These are phyloP conservation scores for Fraxinus ornus DNA, from an alignment of 305 asterid species.

Conservation along the genomic window DNA sequence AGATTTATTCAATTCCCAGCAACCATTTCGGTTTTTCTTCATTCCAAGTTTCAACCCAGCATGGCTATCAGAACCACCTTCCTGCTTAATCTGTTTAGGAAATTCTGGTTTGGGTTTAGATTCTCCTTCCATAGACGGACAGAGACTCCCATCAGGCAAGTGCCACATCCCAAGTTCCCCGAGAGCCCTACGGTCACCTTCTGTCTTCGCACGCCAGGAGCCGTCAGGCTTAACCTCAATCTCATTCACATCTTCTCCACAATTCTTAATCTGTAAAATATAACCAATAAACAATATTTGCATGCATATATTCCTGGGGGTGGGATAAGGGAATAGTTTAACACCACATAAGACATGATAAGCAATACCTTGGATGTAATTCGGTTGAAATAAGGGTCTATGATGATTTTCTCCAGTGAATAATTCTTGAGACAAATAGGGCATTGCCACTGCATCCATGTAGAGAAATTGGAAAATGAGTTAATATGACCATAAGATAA, in stretches of 20 bases:
- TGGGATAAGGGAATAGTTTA: background rate
- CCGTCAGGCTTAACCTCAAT: conserved; percentile 98
- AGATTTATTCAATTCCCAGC: conserved; percentile 78
- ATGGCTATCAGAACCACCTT: conserved; percentile 74
- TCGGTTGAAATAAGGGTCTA: conserved; percentile 91
- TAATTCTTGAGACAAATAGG: conserved; percentile 96
- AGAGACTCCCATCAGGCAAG: conserved; percentile 77
- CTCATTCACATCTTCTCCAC: conserved; percentile 85
- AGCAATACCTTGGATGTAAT: conserved; percentile 70
- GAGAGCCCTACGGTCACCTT: conserved; percentile 67
- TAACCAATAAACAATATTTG: background rate
- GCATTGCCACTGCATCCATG: conserved; percentile 97
- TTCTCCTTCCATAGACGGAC: conserved; percentile 44
- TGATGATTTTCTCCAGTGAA: conserved; percentile 78
- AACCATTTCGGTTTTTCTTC: conserved; percentile 66
- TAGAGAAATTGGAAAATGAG: background rate
- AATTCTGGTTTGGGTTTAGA: conserved; percentile 57
- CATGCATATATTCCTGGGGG: background rate
- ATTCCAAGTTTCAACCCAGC: conserved; percentile 71
- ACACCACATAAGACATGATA: conserved; percentile 2
- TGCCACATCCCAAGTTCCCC: conserved; percentile 96
- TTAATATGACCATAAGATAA: background rate
- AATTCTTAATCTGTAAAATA: conserved; percentile 55
- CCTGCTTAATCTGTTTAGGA: conserved; percentile 61
- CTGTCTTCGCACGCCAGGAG: conserved; percentile 95